These are phyloP conservation scores for Tetrapisispora taiwanensis DNA, from an alignment of 805 yeast species.

Conservation along the genomic window DNA sequence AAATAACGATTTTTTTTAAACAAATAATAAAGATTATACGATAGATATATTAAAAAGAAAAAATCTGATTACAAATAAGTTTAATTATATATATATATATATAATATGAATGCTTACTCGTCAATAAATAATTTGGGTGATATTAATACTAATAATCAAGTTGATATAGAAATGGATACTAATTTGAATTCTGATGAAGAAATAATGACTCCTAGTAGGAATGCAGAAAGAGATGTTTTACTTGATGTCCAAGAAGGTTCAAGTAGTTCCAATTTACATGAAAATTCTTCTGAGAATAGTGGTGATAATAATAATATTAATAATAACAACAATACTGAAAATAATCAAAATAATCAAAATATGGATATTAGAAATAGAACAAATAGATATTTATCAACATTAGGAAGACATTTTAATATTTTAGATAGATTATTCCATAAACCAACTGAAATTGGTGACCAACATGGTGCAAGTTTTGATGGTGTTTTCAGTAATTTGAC, in stretches of 20 bases:
- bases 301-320: too few relatives aligned
- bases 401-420: constrained; percentile 33
- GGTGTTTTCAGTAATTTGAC: constrained; percentile 89
- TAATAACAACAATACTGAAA: neutral
- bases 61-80: too few relatives aligned
- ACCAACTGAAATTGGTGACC: constrained; percentile 6
- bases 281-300: neutral
- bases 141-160: neutral
- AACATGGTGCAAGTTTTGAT: constrained; percentile 36
- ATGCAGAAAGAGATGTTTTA: neutral
- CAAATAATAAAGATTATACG: too few relatives aligned
- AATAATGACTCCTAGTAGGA: neutral
- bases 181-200: neutral
- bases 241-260: constrained; percentile 1
- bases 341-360: neutral
- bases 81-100: too few relatives aligned
- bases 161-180: neutral
- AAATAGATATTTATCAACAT: constrained; percentile 15
- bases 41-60: too few relatives aligned
- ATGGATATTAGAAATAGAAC: constrained; percentile 12
- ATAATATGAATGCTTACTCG: neutral
- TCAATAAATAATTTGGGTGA: too few relatives aligned
- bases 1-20: too few relatives aligned
- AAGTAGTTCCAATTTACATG: neutral
- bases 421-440: constrained; percentile 30